Base-by-base conservation (phyloP, 2,329 filamentous ascomycete genomes). In the Claviceps digitariae region DNA sequence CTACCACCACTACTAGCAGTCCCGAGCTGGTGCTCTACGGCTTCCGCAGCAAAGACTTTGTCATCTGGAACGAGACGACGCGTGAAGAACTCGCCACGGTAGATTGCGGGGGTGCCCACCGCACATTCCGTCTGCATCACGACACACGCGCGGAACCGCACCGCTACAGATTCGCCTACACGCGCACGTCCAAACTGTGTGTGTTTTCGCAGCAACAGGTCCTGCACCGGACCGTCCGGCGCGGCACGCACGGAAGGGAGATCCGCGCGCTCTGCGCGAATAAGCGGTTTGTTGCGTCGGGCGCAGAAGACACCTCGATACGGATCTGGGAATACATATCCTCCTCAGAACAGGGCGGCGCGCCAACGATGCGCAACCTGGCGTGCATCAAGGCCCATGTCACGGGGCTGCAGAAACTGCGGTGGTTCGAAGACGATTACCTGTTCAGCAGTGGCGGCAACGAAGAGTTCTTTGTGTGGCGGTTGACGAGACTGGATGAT, bases 401-500 rank as follows among this genome's bases (percentile, higher is more conserved):
- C 1, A 84, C 89, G 0, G 93, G 91, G 0, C 80, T 97, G 8
- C 91, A 96, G 65, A 78, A 83, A 56, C 72, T 95, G 1, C 77
- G 77, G 55, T 97, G 89, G 87, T 81, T 86, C 1, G 76, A 79
- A 48, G 79, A 84, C 2, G 66, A 73, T 1, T 86, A 84, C 60
- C 77, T 98, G 2, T 86, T 97, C 64, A 95, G 87, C 58, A 90
- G 88, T 61, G 89, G 81, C 6, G 93, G 90, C 0, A 84, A 82
- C 56, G 91, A 96, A 65, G 91, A 98, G 67, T 85, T 97, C 57
- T 91, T 84, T 60, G 77, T 90, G 12, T 98, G 93, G 91, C 77
- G 79, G 43, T 67, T 91, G 36, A 73, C 72, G 48, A 62, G 63
- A 12, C 65, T 86, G 7, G 73, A 81, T 13, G 41, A 25, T 44